Base-by-base conservation (phyloP, 2,329 filamentous ascomycete species). In the Colletotrichum paranaense region DNA sequence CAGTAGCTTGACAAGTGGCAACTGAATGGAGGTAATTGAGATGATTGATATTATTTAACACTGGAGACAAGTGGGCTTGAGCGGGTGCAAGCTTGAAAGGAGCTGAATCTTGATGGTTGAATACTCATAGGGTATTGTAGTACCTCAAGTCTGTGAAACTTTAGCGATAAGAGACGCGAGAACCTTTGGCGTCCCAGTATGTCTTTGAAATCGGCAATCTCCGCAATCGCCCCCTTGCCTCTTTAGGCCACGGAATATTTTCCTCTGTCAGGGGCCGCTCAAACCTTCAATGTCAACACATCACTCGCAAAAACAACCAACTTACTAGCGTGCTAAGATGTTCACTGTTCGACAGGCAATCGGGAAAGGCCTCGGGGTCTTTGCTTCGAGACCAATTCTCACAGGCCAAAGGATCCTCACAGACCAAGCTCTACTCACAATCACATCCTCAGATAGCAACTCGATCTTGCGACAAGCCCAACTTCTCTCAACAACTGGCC, bases 301-400 rank as follows among this genome's bases (percentile, higher is more conserved):
- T n/a, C 2, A n/a, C 19, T 55, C 1, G 30, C 38, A n/a, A 7
- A 30, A 30, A 14, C 11, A 26, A 55, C n/a, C 22, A 55, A 42
- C 12, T 2, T 0, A n/a, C 11, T 3, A n/a, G 11, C 16, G 6
- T 24, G 12, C 22, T 32, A 4, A 3, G 5, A 74, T 74, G 72
- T 74, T 74, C 14, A 57, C 30, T 4, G 52, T 74, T 5, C 72
- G 72, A 8, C 68, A 72, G 9, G 72, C 68, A 9, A 57, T 53
- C 35, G 72, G 68, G 35, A 74, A 74, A 42, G 72, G 72, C 56
- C 68, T 74, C 38, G 72, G 72, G 12, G 68, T 68, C 16, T 74
- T 74, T 42, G 72, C 72, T 32, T 38, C 58, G 9, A 49, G 55
- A n/a, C 30, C 49, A 8, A 74, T 74, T 38, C 11, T 28, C 38